Conservation (phyloP, 1,284 basidiomycete species). For the Ceratobasidium sp. region DNA sequence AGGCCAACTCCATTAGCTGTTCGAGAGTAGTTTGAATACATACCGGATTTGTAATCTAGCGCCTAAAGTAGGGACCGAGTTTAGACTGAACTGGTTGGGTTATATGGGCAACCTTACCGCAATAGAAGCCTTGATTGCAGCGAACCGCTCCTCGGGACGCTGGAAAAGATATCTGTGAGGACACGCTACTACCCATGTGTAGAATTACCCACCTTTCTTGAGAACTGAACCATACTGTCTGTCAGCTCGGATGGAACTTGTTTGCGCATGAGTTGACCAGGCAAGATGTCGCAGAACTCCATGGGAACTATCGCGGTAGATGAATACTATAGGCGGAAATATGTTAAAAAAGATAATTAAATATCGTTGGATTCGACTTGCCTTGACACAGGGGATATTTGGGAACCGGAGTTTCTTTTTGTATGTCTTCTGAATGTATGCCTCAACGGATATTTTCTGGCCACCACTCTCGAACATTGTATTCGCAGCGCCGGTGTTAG, state of each 20-base stretch:
- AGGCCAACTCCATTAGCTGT: not conserved
- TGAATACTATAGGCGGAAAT: conserved; percentile 8
- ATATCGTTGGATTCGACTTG: not conserved
- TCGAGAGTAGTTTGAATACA: not conserved
- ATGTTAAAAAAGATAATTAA: not conserved
- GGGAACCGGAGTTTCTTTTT: conserved; percentile 37
- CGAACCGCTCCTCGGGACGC: conserved; percentile 45
- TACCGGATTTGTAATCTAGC: conserved; percentile 36
- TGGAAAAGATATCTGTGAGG: conserved; percentile 2
- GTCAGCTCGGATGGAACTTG: conserved; percentile 77
- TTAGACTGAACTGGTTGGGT: not conserved
- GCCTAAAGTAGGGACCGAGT: not conserved
- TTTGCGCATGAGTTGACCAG: conserved; percentile 81
- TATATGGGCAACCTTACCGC: conserved; percentile 7
- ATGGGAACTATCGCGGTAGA: conserved; percentile 62
- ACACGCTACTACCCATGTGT: not conserved
- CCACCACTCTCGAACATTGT: conserved; percentile 62
- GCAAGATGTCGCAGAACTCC: conserved; percentile 73
- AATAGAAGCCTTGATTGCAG: conserved; percentile 42
- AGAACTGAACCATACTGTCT: conserved; percentile 75
- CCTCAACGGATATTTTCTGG: conserved; percentile 39
- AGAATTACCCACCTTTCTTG: conserved; percentile 57
- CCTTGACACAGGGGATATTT: conserved; percentile 42
- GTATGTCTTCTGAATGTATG: conserved; percentile 43
- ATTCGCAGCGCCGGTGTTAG: conserved; percentile 65